Percentiles rank a stretch among this genome's conserved stretches.
Conservation (phyloP, 2,329 filamentous ascomycete genomes). For the Colletotrichum incanum region DNA sequence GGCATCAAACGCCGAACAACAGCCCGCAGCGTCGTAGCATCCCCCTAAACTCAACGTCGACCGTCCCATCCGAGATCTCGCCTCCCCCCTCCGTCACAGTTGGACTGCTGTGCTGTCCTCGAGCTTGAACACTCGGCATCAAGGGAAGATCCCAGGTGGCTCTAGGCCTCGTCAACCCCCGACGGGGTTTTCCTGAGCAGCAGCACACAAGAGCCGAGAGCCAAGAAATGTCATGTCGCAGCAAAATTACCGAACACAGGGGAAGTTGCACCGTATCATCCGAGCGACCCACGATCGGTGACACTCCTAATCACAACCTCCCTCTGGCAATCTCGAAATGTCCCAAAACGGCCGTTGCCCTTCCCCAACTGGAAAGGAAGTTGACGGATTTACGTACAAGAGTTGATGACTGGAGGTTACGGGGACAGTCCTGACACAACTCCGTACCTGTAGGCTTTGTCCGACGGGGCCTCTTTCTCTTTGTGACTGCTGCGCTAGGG, state of each 20-base stretch:
- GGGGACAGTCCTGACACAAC: neutral
- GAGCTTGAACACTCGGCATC: neutral
- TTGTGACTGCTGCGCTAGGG: neutral
- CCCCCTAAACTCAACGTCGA: neutral
- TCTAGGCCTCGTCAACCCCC: neutral
- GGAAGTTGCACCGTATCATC: conserved; percentile 1
- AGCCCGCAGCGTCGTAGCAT: neutral
- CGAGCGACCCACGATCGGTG: neutral
- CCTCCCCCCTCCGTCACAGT: neutral
- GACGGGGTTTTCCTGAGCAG: neutral
- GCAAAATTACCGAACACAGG: neutral
- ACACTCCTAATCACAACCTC: neutral
- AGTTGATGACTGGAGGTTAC: neutral
- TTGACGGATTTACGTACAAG: neutral
- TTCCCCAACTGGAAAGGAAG: neutral
- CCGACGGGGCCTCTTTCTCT: too few species aligned
- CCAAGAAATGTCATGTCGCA: conserved; percentile 11
- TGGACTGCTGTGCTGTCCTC: neutral
- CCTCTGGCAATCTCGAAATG: conserved; percentile 2
- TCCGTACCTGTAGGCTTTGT: too few species aligned
- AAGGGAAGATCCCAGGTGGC: neutral
- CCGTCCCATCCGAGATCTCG: conserved; percentile 9
- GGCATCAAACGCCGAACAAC: neutral
- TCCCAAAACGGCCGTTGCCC: neutral
- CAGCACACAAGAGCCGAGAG: neutral